These are phyloP conservation scores for Hibiscus mutabilis DNA, from an alignment of 345 rosid genomes.

Conservation along the genomic window DNA sequence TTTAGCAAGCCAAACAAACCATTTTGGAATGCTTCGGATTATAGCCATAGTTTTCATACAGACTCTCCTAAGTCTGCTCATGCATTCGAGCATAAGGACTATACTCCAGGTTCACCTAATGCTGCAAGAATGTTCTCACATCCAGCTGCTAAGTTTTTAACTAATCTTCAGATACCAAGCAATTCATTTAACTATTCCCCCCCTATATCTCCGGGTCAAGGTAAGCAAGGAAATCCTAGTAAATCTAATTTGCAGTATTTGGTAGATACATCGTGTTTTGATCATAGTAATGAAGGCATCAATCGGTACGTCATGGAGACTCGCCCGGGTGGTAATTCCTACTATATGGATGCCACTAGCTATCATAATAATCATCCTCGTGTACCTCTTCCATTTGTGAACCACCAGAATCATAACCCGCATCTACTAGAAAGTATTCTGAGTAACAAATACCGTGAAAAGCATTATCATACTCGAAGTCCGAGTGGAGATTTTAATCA, in stretches of 20 bases:
- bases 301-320: slow-evolving; percentile 19
- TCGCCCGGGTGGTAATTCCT: slow-evolving; percentile 21
- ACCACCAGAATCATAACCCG: slow-evolving; percentile 30
- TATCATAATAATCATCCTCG: slow-evolving; percentile 29
- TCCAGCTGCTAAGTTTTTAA: slow-evolving; percentile 27
- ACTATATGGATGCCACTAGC: slow-evolving; percentile 24
- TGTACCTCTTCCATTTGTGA: slow-evolving; percentile 23
- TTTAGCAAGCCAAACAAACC: slow-evolving; percentile 40
- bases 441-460: slow-evolving; percentile 22
- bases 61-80: slow-evolving; percentile 42
- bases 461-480: slow-evolving; percentile 33
- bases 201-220: slow-evolving; percentile 40
- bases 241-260: slow-evolving; percentile 15
- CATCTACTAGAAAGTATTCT: slow-evolving; percentile 23
- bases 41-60: slow-evolving; percentile 33
- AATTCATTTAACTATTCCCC: slow-evolving; percentile 32
- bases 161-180: slow-evolving; percentile 23
- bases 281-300: slow-evolving; percentile 21
- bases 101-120: slow-evolving; percentile 29
- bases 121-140: slow-evolving; percentile 23
- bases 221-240: slow-evolving; percentile 25
- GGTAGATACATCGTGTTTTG: slow-evolving; percentile 14
- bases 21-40: slow-evolving; percentile 40
- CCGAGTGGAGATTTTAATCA: slow-evolving; percentile 37
- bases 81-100: slow-evolving; percentile 41